Evolutionary conservation across 106 monocot species (phyloP).

Genomic region (Acorus gramineus): DNA sequence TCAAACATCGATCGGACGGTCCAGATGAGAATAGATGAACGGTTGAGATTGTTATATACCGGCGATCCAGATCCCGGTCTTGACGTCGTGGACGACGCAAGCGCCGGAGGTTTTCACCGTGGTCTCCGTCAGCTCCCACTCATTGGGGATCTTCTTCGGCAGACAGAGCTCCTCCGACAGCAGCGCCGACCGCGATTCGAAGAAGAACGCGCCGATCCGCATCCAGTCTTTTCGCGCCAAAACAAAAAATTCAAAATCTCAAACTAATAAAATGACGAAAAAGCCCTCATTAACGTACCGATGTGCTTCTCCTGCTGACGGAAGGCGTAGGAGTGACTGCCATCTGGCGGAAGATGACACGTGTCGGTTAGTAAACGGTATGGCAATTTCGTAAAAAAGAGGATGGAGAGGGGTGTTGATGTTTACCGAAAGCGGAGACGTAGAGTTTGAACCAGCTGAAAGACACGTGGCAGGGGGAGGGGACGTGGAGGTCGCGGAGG

Average conservation of each 20-base stretch:
- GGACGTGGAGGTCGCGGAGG: slow-evolving; percentile 68
- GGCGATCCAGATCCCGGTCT: slow-evolving; percentile 59
- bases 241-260: too few relatives aligned
- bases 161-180: slow-evolving; percentile 30
- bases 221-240: slow-evolving; percentile 40
- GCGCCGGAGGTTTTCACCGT: slow-evolving; percentile 20
- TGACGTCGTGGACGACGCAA: slow-evolving; percentile 34
- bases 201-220: slow-evolving; percentile 60
- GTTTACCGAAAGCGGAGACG: slow-evolving; percentile 46
- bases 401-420: too few relatives aligned
- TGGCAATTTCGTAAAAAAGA: too few relatives aligned
- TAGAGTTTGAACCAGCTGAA: slow-evolving; percentile 65
- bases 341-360: slow-evolving; percentile 26
- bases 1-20: background rate
- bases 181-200: slow-evolving; percentile 39
- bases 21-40: background rate
- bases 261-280: background rate
- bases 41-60: slow-evolving; percentile 17
- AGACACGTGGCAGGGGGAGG: slow-evolving; percentile 13
- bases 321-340: slow-evolving; percentile 51
- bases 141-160: slow-evolving; percentile 19
- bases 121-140: slow-evolving; percentile 16
- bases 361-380: slow-evolving; percentile 1
- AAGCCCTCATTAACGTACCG: slow-evolving; percentile 17
- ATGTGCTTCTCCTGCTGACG: slow-evolving; percentile 70